Conservation (phyloP, 2,329 filamentous ascomycete species). For the Sclerotiophoma versabilis region DNA sequence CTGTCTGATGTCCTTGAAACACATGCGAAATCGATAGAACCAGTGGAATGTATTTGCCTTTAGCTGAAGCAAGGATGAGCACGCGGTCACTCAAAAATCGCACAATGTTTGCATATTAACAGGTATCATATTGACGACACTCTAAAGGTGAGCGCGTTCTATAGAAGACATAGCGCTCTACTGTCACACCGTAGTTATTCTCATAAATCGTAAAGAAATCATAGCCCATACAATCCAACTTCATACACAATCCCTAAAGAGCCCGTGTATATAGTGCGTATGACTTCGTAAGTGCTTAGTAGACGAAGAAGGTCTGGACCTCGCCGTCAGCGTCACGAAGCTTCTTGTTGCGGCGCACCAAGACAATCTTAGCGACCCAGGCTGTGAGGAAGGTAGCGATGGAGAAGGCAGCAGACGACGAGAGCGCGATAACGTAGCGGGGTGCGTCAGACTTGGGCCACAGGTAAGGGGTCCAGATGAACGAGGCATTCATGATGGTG, state of each 20-base stretch:
- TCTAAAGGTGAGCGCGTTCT: neutral
- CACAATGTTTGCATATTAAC: neutral
- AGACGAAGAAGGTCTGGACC: slow-evolving; percentile 41
- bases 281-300: slow-evolving; percentile 22
- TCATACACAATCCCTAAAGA: neutral
- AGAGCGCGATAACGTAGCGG: slow-evolving; percentile 41
- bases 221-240: neutral
- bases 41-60: too few species aligned
- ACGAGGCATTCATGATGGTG: slow-evolving; percentile 52
- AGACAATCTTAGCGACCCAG: slow-evolving; percentile 42
- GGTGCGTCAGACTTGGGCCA: slow-evolving; percentile 44
- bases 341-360: slow-evolving; percentile 44
- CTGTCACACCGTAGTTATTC: neutral
- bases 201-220: slow-evolving; percentile 9
- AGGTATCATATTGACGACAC: neutral
- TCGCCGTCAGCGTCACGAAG: slow-evolving; percentile 36
- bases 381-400: slow-evolving; percentile 39
- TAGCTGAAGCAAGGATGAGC: neutral
- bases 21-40: too few species aligned
- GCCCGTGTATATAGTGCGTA: neutral
- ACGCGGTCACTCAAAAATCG: neutral
- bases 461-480: slow-evolving; percentile 51
- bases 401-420: slow-evolving; percentile 42
- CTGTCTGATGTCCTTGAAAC: too few species aligned
- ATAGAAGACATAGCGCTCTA: neutral